Conservation (phyloP, 805 yeast species). For the Zygosaccharomyces siamensis region DNA sequence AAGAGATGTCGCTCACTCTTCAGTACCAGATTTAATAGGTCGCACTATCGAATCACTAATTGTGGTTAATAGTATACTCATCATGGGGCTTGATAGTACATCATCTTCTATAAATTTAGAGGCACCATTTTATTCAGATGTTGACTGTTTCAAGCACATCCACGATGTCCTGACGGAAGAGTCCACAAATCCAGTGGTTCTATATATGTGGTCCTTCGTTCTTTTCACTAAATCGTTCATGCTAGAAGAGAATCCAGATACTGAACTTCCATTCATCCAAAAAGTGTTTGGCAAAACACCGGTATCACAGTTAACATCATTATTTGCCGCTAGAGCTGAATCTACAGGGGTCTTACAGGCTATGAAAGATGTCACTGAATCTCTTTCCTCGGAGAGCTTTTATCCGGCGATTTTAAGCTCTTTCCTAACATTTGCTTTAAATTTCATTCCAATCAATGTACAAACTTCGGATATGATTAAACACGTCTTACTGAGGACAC, state of each 20-base stretch:
- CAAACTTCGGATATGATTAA: constrained; percentile 32
- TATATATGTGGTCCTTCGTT: constrained; percentile 65
- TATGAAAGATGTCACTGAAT: constrained; percentile 39
- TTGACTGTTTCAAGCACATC: constrained; percentile 37
- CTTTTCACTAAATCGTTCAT: constrained; percentile 48
- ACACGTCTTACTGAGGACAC: constrained; percentile 30
- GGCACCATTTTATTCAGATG: constrained; percentile 40
- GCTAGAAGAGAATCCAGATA: constrained; percentile 38
- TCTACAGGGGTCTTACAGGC: constrained; percentile 44
- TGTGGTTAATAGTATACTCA: constrained; percentile 46
- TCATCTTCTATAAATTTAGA: constrained; percentile 39
- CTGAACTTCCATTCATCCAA: constrained; percentile 14
- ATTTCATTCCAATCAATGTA: constrained; percentile 46
- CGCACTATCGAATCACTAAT: constrained; percentile 42
- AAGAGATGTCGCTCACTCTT: constrained; percentile 6
- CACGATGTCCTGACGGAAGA: constrained; percentile 39
- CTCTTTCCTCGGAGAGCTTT: constrained; percentile 46
- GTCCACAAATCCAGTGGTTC: constrained; percentile 43
- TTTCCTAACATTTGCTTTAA: constrained; percentile 34
- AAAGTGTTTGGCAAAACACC: constrained; percentile 13
- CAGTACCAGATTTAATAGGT: constrained; percentile 16
- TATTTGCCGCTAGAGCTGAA: constrained; percentile 38
- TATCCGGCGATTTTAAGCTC: constrained; percentile 44
- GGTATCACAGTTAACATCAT: constrained; percentile 15
- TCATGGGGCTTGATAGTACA: constrained; percentile 54